These are phyloP conservation scores for Cladosporium sp. DNA, from an alignment of 2,329 filamentous ascomycete species.

Conservation along the genomic window DNA sequence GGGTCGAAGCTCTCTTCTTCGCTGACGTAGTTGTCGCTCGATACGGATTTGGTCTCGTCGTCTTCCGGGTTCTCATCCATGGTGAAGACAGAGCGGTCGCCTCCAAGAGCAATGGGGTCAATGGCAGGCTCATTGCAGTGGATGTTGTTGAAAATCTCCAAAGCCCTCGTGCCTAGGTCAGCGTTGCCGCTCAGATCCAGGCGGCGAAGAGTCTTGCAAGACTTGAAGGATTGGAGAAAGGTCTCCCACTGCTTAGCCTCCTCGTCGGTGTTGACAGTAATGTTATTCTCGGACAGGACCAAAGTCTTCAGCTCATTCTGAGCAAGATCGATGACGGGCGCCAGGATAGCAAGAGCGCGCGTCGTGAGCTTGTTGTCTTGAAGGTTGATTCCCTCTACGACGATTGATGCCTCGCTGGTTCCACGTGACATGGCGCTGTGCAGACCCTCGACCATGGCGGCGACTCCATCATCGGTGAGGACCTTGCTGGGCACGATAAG, in stretches of 20 bases:
- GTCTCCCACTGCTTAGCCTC: conserved; percentile 39
- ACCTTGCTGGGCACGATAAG: conserved; percentile 43
- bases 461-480: conserved; percentile 44
- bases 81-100: conserved; percentile 19
- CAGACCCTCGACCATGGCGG: conserved; percentile 40
- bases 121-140: conserved; percentile 35
- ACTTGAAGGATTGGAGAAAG: conserved; percentile 42
- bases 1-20: conserved; percentile 5
- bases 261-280: conserved; percentile 35
- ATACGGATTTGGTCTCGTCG: conserved; percentile 3
- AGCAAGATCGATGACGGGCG: conserved; percentile 38
- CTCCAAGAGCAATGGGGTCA: conserved; percentile 26
- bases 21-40: background rate
- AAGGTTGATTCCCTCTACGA: conserved; percentile 45
- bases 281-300: conserved; percentile 44
- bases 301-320: conserved; percentile 43
- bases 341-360: conserved; percentile 38
- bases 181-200: conserved; percentile 45
- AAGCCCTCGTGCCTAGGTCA: conserved; percentile 36
- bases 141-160: conserved; percentile 44
- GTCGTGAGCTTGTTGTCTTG: conserved; percentile 43
- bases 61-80: conserved; percentile 23
- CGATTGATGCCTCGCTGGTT: conserved; percentile 27
- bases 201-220: conserved; percentile 40
- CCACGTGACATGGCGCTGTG: conserved; percentile 35